phyloP scores from a whole-genome alignment of 129 eudicot species.

The Helianthus tuberosus region DNA sequence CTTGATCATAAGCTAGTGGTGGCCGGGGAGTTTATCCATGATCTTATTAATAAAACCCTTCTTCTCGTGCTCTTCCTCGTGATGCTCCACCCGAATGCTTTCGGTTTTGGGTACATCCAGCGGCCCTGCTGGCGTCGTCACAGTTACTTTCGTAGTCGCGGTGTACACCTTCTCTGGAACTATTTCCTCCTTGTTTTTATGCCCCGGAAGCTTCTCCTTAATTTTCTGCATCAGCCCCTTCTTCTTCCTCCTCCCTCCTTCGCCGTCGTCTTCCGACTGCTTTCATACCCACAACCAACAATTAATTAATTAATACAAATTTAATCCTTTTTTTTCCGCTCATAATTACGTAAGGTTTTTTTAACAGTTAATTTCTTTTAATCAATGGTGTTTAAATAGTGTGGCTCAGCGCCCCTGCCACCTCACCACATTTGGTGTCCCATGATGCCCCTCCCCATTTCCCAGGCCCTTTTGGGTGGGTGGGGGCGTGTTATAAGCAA shows the following conservation, averaged over 20 bases:
- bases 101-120: slow-evolving; percentile 23
- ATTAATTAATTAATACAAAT: background rate
- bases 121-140: slow-evolving; percentile 35
- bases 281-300: background rate
- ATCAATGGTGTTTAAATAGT: too few relatives aligned
- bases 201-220: slow-evolving; percentile 76
- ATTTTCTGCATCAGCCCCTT: slow-evolving; percentile 74
- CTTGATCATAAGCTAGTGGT: slow-evolving; percentile 38
- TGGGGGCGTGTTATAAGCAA: too few relatives aligned
- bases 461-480: too few relatives aligned
- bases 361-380: too few relatives aligned
- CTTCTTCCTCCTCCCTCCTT: slow-evolving; percentile 62
- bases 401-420: too few relatives aligned
- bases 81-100: slow-evolving; percentile 40
- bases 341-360: too few relatives aligned
- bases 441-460: too few relatives aligned
- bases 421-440: too few relatives aligned
- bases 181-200: slow-evolving; percentile 38
- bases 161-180: slow-evolving; percentile 28
- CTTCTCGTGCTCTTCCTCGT: slow-evolving; percentile 67
- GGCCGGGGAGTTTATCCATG: slow-evolving; percentile 77
- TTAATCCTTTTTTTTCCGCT: too few relatives aligned
- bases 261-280: slow-evolving; percentile 63
- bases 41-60: slow-evolving; percentile 72
- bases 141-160: slow-evolving; percentile 34